phyloP scores from a whole-genome alignment of 108 stramenopile species.

The Skeletonema potamos region DNA sequence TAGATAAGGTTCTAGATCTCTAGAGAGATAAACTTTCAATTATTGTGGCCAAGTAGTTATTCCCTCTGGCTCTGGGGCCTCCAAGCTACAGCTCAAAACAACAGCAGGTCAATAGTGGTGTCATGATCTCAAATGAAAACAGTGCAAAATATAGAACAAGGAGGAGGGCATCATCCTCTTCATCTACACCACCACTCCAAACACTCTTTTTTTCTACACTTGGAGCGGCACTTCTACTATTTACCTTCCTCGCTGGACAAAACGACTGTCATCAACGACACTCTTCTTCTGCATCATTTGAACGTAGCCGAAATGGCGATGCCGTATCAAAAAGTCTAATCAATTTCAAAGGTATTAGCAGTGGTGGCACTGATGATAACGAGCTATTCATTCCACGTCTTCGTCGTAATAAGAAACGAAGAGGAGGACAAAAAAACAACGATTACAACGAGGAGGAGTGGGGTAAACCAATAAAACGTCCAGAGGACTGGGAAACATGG shows the following conservation, averaged over 20 bases:
- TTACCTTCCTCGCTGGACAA: neutral
- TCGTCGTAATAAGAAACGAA: neutral
- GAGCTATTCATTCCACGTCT: neutral
- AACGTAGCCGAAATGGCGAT: neutral
- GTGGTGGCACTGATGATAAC: neutral
- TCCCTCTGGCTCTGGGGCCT: too few relatives aligned
- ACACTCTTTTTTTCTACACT: neutral
- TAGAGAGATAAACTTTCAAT: too few relatives aligned
- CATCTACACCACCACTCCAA: neutral
- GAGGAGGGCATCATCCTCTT: too few relatives aligned
- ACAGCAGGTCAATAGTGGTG: too few relatives aligned
- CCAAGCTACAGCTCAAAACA: too few relatives aligned
- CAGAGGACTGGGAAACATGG: neutral
- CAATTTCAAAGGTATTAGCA: neutral
- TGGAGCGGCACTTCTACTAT: neutral
- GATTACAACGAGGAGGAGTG: neutral
- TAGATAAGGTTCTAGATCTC: too few relatives aligned
- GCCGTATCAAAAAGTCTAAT: neutral
- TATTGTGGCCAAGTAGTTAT: too few relatives aligned
- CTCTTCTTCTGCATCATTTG: neutral
- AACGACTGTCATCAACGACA: neutral
- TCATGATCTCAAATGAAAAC: too few relatives aligned
- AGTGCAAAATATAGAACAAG: too few relatives aligned
- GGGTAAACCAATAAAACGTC: neutral
- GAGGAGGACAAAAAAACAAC: neutral